Evolutionary conservation across 1,284 basidiomycete genomes (phyloP), one percentile per base, ranked within the genome.

Genomic region (Cutaneotrichosporon sp.): DNA sequence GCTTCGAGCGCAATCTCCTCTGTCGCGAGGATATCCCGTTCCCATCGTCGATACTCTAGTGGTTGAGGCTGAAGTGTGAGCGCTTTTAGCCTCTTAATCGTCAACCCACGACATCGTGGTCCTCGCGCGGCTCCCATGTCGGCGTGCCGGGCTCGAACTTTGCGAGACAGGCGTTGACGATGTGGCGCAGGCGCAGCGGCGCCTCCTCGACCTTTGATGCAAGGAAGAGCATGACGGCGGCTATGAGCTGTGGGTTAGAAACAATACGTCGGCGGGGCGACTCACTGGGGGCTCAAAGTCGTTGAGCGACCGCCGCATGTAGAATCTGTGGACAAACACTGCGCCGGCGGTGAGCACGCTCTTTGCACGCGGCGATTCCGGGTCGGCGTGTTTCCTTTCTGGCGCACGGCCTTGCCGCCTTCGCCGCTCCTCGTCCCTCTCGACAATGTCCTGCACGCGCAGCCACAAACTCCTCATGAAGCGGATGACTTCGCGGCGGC

Each of bases 261-360:
- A 30, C 26, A 30, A 30, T 7, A 30, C 21, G 43, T 54, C 13
- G 54, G 54, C 22, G 8, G 8, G 8, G 3, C 39, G 30, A 52
- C 64, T 51, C 30, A 74, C 73, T 51, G 63, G 55, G 17, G 65
- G 54, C 22, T 85, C 82, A 70, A 88, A 87, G 65, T 90, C 85
- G 64, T 85, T 81, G 79, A 91, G 80, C n/a, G 90, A 84, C 66
- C 83, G 85, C 49, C 92, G 82, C 90, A 96, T 92, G 76, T 88
- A 96, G 76, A 96, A 96, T 13, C 92, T 83, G 73, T 96, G 92
- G 59, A 94, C 87, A 81, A 90, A 90, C 4, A 86, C 88, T 23
- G 89, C 86, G 15, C 89, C 90, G 23, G 87, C 87, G 57, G 85
- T 86, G 76, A 91, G 80, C 9, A 66, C 59, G 8, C 65, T 65